phyloP scores from a whole-genome alignment of 371 early-diverging fungal species.

The Mucor circinelloides region DNA sequence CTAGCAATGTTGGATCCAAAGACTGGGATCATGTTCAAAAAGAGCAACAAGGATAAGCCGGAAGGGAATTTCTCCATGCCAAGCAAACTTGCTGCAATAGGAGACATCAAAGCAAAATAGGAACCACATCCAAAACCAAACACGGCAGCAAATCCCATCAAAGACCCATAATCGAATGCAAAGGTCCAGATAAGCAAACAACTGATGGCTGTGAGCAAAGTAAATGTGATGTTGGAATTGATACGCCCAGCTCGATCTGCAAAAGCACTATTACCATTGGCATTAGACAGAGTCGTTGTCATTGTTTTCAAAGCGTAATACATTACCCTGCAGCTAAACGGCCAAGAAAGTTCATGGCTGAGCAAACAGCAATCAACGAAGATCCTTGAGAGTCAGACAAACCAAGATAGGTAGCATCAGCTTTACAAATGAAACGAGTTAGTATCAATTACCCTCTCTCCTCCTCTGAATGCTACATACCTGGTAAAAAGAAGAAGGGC shows the following conservation, averaged over 20 bases:
- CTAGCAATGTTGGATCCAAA: constrained; percentile 43
- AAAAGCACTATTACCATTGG: constrained; percentile 9
- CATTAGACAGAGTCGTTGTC: neutral
- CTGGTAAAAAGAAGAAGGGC: constrained; percentile 45
- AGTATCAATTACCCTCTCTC: neutral
- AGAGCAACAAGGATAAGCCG: constrained; percentile 35
- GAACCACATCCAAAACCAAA: constrained; percentile 67
- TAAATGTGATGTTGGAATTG: constrained; percentile 52
- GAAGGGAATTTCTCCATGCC: constrained; percentile 49
- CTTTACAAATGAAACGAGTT: constrained; percentile 23
- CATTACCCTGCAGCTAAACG: constrained; percentile 44
- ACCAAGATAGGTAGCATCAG: constrained; percentile 33
- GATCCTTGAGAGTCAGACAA: constrained; percentile 36
- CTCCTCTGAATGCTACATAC: neutral
- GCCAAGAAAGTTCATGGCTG: constrained; percentile 33
- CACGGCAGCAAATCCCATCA: constrained; percentile 54
- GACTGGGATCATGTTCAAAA: constrained; percentile 31
- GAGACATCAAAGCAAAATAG: constrained; percentile 38
- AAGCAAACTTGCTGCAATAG: constrained; percentile 34
- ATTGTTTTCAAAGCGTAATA: neutral
- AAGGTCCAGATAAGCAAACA: constrained; percentile 66
- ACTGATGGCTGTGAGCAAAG: constrained; percentile 48
- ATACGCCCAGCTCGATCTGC: constrained; percentile 61
- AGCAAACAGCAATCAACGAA: constrained; percentile 28
- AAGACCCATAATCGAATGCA: constrained; percentile 39